phyloP scores from a whole-genome alignment of 768 basidiomycete genomes.

The Trametes meyenii region DNA sequence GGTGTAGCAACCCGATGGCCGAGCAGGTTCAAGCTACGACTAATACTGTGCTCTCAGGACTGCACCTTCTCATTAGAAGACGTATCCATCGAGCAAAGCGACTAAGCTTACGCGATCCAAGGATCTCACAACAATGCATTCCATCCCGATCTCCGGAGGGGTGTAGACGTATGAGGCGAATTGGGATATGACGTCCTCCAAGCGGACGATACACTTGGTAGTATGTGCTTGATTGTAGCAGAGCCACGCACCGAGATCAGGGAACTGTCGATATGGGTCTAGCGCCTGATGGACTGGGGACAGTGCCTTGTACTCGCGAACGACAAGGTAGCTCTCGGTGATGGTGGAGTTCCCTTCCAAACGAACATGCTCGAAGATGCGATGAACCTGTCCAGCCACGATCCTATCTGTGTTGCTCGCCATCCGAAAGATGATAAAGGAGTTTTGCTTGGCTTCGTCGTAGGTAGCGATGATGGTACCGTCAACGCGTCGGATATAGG shows the following conservation, averaged over 20 bases:
- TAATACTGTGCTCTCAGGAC: neutral
- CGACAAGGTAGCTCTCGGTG: neutral
- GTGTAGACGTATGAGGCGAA: neutral
- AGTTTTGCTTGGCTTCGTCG: neutral
- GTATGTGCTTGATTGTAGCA: neutral
- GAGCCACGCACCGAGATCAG: neutral
- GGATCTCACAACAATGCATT: neutral
- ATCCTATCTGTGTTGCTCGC: neutral
- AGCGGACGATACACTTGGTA: neutral
- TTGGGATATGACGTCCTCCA: neutral
- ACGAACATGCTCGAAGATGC: neutral
- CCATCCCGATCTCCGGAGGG: neutral
- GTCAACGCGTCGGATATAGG: neutral
- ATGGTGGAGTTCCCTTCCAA: neutral
- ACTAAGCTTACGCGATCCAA: neutral
- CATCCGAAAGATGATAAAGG: neutral
- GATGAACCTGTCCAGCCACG: neutral
- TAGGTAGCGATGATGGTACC: neutral
- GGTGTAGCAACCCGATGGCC: no score
- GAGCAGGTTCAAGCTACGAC: no score
- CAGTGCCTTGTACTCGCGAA: neutral
- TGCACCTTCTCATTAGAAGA: no score
- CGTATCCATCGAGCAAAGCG: neutral
- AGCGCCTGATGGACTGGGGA: neutral
- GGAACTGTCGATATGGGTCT: neutral